Base-by-base conservation (phyloP, 805 yeast genomes). In the Ogataea sp. region DNA sequence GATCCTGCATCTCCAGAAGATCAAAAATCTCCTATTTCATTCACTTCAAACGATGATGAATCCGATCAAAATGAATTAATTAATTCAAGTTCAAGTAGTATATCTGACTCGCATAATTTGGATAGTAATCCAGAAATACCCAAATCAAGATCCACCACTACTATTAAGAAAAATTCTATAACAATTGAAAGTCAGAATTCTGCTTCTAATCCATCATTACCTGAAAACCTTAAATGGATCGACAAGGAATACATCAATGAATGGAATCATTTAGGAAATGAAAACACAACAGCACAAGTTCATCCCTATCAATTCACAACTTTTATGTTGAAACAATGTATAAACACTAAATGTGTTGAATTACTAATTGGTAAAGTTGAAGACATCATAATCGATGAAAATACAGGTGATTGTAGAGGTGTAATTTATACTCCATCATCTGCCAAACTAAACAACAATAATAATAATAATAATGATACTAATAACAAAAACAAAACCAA, bases 251-350 rank as follows among this genome's bases (percentile, higher is more conserved):
- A 81, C 21, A 78, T 90, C 7, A 71, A 70, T 41, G 80, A 73
- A 40, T 87, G 95, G 80, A 78, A 89, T 2, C 71, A 76, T 8
- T 62, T 90, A 37, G 97, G 97, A 24, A 90, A 84, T 18, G 72
- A 75, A 24, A 89, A 82, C 44, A 79, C 94, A 13, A 90, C 97
- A 1, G 97, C 97, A 0, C 97, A 93, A 62, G 96, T 93, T 6
- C 97, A 90, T 56, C 97, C 98, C 2, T 87, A 83, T 63, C 82
- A 82, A 55, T 89, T 93, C 62, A 90, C 97, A n/a, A 83, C 82
- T 39, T 84, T 75, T 55, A 67, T 90, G 10, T 63, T 90, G 44
- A 75, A 78, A 46, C 82, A 85, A 53, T 94, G 95, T 36, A 75
- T 83, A 49, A 87, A 83, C 47, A 65, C 82, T 2, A 95, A 93